These are phyloP conservation scores for Spirogloea muscicola DNA, from an alignment of 139 green algal genomes.

Conservation along the genomic window DNA sequence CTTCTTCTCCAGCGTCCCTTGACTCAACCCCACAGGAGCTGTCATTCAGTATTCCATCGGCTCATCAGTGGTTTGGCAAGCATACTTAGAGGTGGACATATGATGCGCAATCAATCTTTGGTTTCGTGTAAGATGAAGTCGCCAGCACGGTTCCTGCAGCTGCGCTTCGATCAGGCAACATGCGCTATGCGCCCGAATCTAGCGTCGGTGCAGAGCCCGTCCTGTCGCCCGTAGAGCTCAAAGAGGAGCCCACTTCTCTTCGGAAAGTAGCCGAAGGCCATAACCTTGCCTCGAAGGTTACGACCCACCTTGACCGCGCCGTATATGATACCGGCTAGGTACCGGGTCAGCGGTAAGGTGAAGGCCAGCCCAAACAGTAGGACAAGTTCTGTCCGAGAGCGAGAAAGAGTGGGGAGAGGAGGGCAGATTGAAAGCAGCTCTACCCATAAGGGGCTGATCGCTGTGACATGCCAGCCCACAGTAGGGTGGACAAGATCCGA, in stretches of 20 bases:
- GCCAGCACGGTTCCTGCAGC: not conserved
- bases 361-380: too few relatives aligned
- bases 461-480: not conserved
- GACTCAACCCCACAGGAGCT: too few relatives aligned
- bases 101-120: not conserved
- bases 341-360: too few relatives aligned
- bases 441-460: not conserved
- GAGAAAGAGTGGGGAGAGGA: not conserved
- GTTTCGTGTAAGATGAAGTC: constrained; percentile 27
- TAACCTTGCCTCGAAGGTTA: constrained; percentile 15
- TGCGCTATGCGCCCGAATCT: not conserved
- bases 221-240: too few relatives aligned
- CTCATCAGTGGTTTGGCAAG: too few relatives aligned
- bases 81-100: too few relatives aligned
- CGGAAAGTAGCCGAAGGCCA: too few relatives aligned
- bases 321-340: not conserved
- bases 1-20: too few relatives aligned
- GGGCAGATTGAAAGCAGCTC: not conserved
- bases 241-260: too few relatives aligned
- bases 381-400: not conserved
- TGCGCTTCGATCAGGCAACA: constrained; percentile 6
- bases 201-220: constrained; percentile 6
- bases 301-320: not conserved
- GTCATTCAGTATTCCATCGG: too few relatives aligned
- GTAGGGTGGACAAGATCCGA: not conserved